These are phyloP conservation scores for Aspergillus tamarii DNA, from an alignment of 2,329 filamentous ascomycete genomes.

Conservation along the genomic window DNA sequence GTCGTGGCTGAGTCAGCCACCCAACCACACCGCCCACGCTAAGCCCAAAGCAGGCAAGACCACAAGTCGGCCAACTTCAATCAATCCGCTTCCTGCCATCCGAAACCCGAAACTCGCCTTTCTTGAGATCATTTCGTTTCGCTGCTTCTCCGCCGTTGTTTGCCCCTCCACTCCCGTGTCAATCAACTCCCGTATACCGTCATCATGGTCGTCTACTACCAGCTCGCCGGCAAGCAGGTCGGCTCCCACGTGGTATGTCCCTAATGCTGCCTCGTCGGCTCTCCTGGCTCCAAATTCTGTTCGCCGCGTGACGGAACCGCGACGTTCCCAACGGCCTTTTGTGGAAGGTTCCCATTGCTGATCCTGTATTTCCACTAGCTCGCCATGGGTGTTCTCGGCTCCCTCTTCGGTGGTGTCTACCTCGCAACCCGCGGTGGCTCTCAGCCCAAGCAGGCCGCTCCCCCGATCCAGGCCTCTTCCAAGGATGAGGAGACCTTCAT, in stretches of 20 bases:
- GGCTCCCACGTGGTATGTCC: constrained; percentile 56
- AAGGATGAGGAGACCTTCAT: constrained; percentile 72
- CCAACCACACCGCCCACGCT: background rate
- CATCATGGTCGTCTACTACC: constrained; percentile 58
- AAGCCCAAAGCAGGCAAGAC: constrained; percentile 1
- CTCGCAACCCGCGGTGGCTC: constrained; percentile 50
- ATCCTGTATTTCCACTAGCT: constrained; percentile 49
- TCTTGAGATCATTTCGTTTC: constrained; percentile 32
- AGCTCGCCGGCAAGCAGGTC: constrained; percentile 55
- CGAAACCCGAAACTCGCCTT: constrained; percentile 14
- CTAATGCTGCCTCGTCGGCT: background rate
- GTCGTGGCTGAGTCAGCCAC: constrained; percentile 2
- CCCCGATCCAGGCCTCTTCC: constrained; percentile 66
- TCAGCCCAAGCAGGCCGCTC: constrained; percentile 50
- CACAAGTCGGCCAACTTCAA: constrained; percentile 20
- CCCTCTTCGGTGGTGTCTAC: constrained; percentile 52
- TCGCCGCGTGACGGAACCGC: background rate
- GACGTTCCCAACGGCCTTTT: constrained; percentile 21
- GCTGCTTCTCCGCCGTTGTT: constrained; percentile 22
- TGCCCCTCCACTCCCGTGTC: constrained; percentile 5
- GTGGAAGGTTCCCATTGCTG: background rate
- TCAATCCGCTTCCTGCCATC: constrained; percentile 10
- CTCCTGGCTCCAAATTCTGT: constrained; percentile 19
- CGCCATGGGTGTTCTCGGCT: constrained; percentile 60
- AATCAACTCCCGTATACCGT: constrained; percentile 25